phyloP scores from a whole-genome alignment of 2,329 filamentous ascomycete species.

The Metarhizium guizhouense region DNA sequence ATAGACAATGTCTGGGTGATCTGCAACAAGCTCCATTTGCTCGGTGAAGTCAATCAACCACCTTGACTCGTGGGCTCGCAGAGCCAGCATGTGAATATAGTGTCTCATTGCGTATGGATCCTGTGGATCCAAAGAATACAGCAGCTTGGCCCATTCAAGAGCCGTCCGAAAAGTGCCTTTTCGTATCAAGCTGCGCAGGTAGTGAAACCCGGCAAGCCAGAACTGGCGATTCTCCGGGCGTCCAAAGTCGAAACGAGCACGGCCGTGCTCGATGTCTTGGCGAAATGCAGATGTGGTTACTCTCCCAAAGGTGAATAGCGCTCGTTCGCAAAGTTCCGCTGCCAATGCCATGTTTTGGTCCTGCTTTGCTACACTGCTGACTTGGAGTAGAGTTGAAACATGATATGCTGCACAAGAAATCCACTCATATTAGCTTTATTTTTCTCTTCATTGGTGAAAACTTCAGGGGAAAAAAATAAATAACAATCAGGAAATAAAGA shows the following conservation, averaged over 20 bases:
- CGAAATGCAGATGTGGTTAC: constrained; percentile 78
- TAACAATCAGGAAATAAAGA: background rate
- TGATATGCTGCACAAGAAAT: constrained; percentile 62
- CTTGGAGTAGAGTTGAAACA: constrained; percentile 86
- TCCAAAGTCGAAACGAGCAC: constrained; percentile 70
- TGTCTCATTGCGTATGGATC: constrained; percentile 82
- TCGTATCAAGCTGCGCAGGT: constrained; percentile 74
- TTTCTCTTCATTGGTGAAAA: too few relatives aligned
- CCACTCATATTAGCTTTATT: constrained; percentile 37
- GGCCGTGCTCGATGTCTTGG: constrained; percentile 64
- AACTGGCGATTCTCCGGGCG: constrained; percentile 86
- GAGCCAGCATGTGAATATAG: constrained; percentile 72
- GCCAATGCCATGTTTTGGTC: constrained; percentile 81
- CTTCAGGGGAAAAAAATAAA: too few relatives aligned
- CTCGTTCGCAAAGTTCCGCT: constrained; percentile 80
- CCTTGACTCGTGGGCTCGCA: constrained; percentile 73
- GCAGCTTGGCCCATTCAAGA: constrained; percentile 84
- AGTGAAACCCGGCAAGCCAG: constrained; percentile 83
- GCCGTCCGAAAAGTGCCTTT: constrained; percentile 93
- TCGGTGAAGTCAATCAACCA: constrained; percentile 66
- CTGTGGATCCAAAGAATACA: constrained; percentile 63
- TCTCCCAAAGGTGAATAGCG: constrained; percentile 87
- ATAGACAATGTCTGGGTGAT: constrained; percentile 47
- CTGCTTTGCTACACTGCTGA: constrained; percentile 85
- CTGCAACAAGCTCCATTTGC: constrained; percentile 25